Conservation (phyloP, 306 rosid species). For the Arachis stenosperma region DNA sequence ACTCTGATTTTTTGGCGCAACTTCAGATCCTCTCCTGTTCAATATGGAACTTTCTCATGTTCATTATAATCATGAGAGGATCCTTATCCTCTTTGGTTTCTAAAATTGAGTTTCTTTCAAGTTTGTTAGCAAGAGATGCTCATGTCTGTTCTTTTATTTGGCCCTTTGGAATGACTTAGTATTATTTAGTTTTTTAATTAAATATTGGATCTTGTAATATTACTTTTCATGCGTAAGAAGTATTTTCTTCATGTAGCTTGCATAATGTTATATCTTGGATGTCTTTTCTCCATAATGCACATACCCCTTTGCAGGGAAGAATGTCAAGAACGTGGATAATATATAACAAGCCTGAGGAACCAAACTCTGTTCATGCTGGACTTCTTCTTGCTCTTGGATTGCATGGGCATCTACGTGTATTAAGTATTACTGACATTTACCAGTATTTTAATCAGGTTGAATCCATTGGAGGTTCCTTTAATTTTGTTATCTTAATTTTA, state of each 20-base stretch:
- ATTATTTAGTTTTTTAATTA: background rate
- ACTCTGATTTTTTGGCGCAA: background rate
- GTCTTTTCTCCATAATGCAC: conserved; percentile 32
- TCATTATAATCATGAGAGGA: no score
- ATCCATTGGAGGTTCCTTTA: conserved; percentile 36
- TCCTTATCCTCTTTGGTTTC: background rate
- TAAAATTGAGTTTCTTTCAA: background rate
- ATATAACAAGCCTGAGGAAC: conserved; percentile 86
- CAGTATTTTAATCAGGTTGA: conserved; percentile 81
- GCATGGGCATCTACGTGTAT: conserved; percentile 85
- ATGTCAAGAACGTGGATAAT: conserved; percentile 95
- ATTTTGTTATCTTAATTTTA: conserved; percentile 22
- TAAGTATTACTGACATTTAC: conserved; percentile 75
- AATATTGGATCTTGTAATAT: background rate
- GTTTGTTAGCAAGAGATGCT: background rate
- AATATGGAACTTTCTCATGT: no score
- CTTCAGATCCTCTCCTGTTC: no score
- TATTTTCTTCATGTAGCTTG: conserved; percentile 14
- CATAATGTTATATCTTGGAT: conserved; percentile 13
- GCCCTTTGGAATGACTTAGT: background rate
- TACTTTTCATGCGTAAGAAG: background rate
- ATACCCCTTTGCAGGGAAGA: conserved; percentile 73
- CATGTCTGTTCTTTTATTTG: background rate
- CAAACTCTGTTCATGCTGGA: conserved; percentile 93
- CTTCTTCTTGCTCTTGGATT: conserved; percentile 91